These are phyloP conservation scores for Lippia alba DNA, from an alignment of 305 asterid genomes.

Conservation along the genomic window DNA sequence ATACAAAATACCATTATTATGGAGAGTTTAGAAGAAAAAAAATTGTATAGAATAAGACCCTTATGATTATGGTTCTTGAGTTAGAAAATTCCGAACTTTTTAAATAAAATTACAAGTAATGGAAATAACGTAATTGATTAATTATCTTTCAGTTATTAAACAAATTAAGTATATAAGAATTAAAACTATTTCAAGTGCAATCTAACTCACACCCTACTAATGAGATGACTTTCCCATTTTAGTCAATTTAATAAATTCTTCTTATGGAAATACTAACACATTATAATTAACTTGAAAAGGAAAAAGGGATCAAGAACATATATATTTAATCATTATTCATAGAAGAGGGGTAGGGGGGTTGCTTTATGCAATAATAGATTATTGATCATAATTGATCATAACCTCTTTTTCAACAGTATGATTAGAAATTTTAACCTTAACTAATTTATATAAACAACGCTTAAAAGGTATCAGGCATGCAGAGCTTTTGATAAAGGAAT, in stretches of 20 bases:
- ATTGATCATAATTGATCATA: constrained; percentile 29
- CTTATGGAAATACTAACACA: constrained; percentile 40
- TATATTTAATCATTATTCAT: constrained; percentile 20
- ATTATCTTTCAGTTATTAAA: too few species aligned
- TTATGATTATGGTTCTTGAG: too few species aligned
- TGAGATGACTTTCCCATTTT: constrained; percentile 35
- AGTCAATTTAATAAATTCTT: constrained; percentile 33
- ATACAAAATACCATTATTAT: too few species aligned
- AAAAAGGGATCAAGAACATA: constrained; percentile 40
- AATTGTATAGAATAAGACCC: too few species aligned
- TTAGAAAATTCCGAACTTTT: too few species aligned
- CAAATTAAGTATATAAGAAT: too few species aligned
- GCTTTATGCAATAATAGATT: constrained; percentile 39
- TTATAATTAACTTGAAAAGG: constrained; percentile 34
- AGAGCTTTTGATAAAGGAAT: constrained; percentile 45
- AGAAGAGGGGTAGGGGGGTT: constrained; percentile 23
- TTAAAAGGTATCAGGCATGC: constrained; percentile 39
- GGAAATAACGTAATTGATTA: too few species aligned
- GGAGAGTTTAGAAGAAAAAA: too few species aligned
- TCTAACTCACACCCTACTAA: constrained; percentile 32
- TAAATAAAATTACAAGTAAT: too few species aligned
- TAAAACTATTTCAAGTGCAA: constrained; percentile 1
- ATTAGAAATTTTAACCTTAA: constrained; percentile 35
- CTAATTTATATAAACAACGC: constrained; percentile 29
- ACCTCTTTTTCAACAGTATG: constrained; percentile 39